Evolutionary conservation across 1,284 basidiomycete species (phyloP).

Genomic region (Ceratobasidium sp.): DNA sequence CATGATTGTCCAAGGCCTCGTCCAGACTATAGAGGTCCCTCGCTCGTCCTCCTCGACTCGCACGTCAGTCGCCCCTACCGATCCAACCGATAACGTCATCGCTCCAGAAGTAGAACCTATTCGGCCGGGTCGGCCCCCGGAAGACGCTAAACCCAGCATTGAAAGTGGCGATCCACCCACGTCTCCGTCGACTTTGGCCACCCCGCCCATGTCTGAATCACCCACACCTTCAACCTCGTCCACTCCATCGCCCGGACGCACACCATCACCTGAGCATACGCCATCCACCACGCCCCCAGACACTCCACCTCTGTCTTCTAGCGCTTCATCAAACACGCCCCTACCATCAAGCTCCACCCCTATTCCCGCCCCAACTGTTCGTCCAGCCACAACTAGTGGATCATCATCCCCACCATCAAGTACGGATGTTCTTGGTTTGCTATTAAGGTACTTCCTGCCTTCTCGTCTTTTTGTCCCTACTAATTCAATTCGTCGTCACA

Average conservation of each 20-base stretch:
- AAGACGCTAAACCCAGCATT: conserved; percentile 1
- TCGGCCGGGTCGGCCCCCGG: neutral
- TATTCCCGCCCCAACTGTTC: neutral
- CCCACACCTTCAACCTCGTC: conserved; percentile 1
- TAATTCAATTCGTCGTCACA: conserved; percentile 1
- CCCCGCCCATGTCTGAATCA: too few species aligned
- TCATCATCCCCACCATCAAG: conserved; percentile 50
- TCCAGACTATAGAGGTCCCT: conserved; percentile 47
- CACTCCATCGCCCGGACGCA: neutral
- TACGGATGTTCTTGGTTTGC: conserved; percentile 78
- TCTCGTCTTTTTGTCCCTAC: conserved; percentile 39
- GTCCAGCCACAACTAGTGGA: neutral
- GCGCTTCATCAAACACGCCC: conserved; percentile 40
- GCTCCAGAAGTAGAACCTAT: neutral
- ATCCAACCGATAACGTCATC: conserved; percentile 1
- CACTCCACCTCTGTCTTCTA: conserved; percentile 28
- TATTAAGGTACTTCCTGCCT: conserved; percentile 63
- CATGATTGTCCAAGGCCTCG: conserved; percentile 44
- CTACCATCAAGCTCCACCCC: conserved; percentile 37
- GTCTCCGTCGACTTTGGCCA: neutral
- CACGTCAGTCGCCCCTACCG: neutral
- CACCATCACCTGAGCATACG: neutral
- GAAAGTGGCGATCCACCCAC: neutral
- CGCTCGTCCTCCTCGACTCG: conserved; percentile 44
- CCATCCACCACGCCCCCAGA: conserved; percentile 28